These are phyloP conservation scores for Penicillium sp. DNA, from an alignment of 2,329 filamentous ascomycete genomes.

Conservation along the genomic window DNA sequence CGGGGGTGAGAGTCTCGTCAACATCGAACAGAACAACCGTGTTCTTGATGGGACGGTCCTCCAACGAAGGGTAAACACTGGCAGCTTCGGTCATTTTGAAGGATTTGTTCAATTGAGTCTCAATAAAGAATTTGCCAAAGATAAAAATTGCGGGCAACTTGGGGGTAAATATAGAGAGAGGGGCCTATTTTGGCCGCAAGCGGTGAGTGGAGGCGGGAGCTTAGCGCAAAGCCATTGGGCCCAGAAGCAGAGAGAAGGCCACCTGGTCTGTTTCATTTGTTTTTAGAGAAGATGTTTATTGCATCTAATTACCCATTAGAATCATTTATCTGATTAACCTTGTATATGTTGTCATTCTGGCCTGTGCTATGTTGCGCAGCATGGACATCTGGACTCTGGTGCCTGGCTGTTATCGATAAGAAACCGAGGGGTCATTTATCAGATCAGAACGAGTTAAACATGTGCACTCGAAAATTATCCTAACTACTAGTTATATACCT, in stretches of 20 bases:
- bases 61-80: slow-evolving; percentile 65
- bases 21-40: slow-evolving; percentile 97
- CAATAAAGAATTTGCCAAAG: slow-evolving; percentile 8
- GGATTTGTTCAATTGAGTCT: background rate
- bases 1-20: slow-evolving; percentile 83
- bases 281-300: background rate
- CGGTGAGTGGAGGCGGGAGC: slow-evolving; percentile 25
- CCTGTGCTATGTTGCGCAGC: background rate
- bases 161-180: slow-evolving; percentile 18
- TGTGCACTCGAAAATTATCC: background rate
- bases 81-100: slow-evolving; percentile 30
- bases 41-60: slow-evolving; percentile 82
- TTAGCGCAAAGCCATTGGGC: slow-evolving; percentile 11
- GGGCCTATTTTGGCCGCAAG: slow-evolving; percentile 29
- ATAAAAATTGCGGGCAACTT: slow-evolving; percentile 7
- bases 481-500: background rate
- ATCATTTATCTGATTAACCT: background rate
- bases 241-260: slow-evolving; percentile 13
- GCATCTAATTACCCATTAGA: background rate
- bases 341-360: background rate
- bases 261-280: slow-evolving; percentile 4
- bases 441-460: background rate
- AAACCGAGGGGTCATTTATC: background rate
- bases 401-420: slow-evolving; percentile 32
- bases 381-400: background rate